Evolutionary conservation across 2,329 filamentous ascomycete genomes (phyloP).

Genomic region (Cladorrhinum sp.): DNA sequence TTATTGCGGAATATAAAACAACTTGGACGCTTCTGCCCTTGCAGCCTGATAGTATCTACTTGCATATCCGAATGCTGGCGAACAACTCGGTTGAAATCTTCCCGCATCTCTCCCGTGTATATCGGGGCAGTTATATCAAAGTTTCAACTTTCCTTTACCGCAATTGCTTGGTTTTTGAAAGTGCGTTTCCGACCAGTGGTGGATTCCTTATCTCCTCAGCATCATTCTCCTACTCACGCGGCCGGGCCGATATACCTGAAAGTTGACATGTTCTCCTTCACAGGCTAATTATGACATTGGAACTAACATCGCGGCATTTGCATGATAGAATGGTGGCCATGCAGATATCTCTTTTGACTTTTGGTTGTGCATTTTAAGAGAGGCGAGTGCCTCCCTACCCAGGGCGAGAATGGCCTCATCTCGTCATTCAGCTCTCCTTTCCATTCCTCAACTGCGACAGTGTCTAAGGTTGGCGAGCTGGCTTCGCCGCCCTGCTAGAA

Average conservation of each 20-base stretch:
- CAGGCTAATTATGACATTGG: constrained; percentile 25
- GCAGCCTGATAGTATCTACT: constrained; percentile 18
- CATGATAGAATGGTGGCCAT: constrained; percentile 11
- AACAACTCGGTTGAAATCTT: constrained; percentile 14
- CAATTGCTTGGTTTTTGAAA: too few species aligned
- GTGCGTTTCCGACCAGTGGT: background rate
- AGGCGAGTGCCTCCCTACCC: constrained; percentile 8
- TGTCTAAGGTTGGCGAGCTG: constrained; percentile 26
- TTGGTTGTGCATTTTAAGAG: constrained; percentile 19
- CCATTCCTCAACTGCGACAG: constrained; percentile 23
- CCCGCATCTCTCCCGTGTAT: constrained; percentile 16
- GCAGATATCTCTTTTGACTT: background rate
- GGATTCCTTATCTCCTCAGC: background rate
- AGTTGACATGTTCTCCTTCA: constrained; percentile 8
- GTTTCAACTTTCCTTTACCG: background rate
- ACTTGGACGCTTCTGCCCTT: constrained; percentile 9
- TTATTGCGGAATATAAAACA: constrained; percentile 4
- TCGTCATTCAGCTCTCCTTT: constrained; percentile 12
- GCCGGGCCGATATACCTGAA: constrained; percentile 12
- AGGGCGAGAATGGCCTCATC: background rate
- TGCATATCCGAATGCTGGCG: constrained; percentile 22
- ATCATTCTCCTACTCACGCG: constrained; percentile 3
- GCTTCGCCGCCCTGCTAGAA: constrained; percentile 13
- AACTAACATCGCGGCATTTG: background rate
- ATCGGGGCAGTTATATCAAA: constrained; percentile 14